Base-by-base conservation (phyloP, 805 yeast species). In the Candida railenensis region DNA sequence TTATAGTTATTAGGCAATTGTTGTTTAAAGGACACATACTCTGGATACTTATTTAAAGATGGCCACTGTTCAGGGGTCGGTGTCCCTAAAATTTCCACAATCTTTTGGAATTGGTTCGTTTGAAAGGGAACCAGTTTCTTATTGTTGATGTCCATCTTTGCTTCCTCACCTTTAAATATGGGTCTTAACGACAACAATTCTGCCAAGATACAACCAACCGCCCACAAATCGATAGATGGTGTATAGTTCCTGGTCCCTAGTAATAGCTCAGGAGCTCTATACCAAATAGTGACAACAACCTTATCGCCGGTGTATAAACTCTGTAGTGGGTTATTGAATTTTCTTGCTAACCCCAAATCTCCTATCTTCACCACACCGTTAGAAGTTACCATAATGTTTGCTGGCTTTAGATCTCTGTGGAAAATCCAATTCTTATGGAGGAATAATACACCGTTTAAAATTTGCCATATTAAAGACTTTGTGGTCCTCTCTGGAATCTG, bases 231-330 rank as follows among this genome's bases (percentile, higher is more conserved):
- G 42, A 94, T 83, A 0, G 96, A 90, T 1, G 96, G 91, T 0
- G 97, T 85, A 60, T 91, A 91, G 66, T 91, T 96, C 34, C 96
- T 74, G 1, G 95, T 89, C 0, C 97, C 97, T n/a, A 91, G 66
- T 32, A 91, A 68, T 34, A 91, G 71, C 59, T 91, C 98, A 0
- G 97, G 97, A 0, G 97, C 96, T 54, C 98, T 74, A 62, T 91
- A 91, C 98, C 98, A 91, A 47, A 91, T 91, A 0, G 98, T 91
- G 11, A 91, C 97, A 46, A 91, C 97, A 14, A 91, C 97, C 66
- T 91, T 91, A 65, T 91, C 98, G 38, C 97, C 97, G 18, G 91
- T 79, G 60, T 87, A 91, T 20, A 91, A 71, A 18, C 94, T 82
- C 58, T 91, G 97, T 36, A 91, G 65, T 28, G 95, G 92, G 57